Evolutionary conservation across 1,284 basidiomycete species (phyloP).

Genomic region (Ceraceosorus guamensis): DNA sequence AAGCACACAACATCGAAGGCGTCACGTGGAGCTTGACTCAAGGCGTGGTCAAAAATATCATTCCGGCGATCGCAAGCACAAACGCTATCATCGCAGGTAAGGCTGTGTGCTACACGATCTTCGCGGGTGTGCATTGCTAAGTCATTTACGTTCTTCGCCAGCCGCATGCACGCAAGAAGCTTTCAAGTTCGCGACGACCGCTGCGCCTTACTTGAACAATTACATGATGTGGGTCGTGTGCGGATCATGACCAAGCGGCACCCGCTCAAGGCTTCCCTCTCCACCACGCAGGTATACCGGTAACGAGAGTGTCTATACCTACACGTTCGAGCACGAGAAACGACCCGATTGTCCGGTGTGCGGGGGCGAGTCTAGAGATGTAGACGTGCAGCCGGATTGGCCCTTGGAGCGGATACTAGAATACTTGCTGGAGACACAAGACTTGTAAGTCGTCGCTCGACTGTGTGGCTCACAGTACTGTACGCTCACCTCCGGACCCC

Average conservation of each 20-base stretch:
- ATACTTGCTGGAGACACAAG: conserved; percentile 23
- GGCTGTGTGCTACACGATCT: conserved; percentile 60
- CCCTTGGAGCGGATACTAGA: conserved; percentile 33
- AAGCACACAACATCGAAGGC: conserved; percentile 90
- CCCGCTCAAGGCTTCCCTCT: too few relatives aligned
- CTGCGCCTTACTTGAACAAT: conserved; percentile 89
- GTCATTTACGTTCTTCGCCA: conserved; percentile 37
- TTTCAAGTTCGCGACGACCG: conserved; percentile 93
- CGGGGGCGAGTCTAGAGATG: conserved; percentile 62
- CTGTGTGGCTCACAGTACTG: neutral
- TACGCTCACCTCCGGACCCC: too few relatives aligned
- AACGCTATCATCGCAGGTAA: conserved; percentile 41
- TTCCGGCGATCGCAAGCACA: conserved; percentile 62
- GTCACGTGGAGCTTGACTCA: conserved; percentile 97
- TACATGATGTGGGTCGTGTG: conserved; percentile 62
- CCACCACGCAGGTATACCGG: conserved; percentile 57
- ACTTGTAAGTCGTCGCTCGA: conserved; percentile 24
- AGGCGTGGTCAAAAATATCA: conserved; percentile 99
- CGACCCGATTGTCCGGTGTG: conserved; percentile 93
- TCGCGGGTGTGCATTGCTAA: neutral
- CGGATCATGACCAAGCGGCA: too few relatives aligned
- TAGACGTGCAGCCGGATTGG: conserved; percentile 13
- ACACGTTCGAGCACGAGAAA: conserved; percentile 91
- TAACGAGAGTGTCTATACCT: conserved; percentile 92
- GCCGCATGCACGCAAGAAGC: conserved; percentile 98